phyloP scores from a whole-genome alignment of 208 protist genomes.

The Wallacemonas collosoma region DNA sequence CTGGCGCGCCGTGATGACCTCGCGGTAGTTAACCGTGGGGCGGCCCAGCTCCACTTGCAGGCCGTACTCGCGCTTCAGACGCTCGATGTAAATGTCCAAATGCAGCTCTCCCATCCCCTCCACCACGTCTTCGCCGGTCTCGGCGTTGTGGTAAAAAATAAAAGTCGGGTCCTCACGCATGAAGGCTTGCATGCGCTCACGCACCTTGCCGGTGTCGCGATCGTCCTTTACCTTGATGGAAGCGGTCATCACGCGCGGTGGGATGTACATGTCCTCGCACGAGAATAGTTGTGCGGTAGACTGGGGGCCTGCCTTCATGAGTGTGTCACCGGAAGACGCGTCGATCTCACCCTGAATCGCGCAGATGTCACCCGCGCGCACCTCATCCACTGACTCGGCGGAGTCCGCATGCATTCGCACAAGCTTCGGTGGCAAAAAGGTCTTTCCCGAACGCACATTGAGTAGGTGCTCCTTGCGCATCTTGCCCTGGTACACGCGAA shows the following conservation, averaged over 20 bases:
- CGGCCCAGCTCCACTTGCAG: slow-evolving; percentile 91
- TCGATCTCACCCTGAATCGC: slow-evolving; percentile 98
- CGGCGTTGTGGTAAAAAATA: slow-evolving; percentile 90
- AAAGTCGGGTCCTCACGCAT: slow-evolving; percentile 98
- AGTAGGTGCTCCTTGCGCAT: slow-evolving; percentile 91
- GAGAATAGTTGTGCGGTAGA: slow-evolving; percentile 64
- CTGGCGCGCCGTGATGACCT: slow-evolving; percentile 89
- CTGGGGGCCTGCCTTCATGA: slow-evolving; percentile 86
- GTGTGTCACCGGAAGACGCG: slow-evolving; percentile 96
- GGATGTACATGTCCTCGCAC: slow-evolving; percentile 97
- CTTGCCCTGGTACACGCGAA: slow-evolving; percentile 98
- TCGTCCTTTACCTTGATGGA: slow-evolving; percentile 92
- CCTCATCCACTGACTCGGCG: slow-evolving; percentile 94
- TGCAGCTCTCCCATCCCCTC: slow-evolving; percentile 98
- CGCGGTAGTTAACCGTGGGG: slow-evolving; percentile 97
- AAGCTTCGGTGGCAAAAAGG: slow-evolving; percentile 94
- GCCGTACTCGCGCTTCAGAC: slow-evolving; percentile 95
- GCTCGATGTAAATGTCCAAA: slow-evolving; percentile 97
- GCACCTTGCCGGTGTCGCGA: slow-evolving; percentile 70
- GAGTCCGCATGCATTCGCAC: slow-evolving; percentile 98
- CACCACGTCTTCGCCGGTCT: slow-evolving; percentile 95
- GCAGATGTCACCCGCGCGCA: slow-evolving; percentile 97
- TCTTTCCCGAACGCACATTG: slow-evolving; percentile 88
- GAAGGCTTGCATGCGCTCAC: slow-evolving; percentile 90
- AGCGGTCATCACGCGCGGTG: slow-evolving; percentile 98